phyloP scores from a whole-genome alignment of 192 early-diverging fungal species.

The Coemansia sp. region DNA sequence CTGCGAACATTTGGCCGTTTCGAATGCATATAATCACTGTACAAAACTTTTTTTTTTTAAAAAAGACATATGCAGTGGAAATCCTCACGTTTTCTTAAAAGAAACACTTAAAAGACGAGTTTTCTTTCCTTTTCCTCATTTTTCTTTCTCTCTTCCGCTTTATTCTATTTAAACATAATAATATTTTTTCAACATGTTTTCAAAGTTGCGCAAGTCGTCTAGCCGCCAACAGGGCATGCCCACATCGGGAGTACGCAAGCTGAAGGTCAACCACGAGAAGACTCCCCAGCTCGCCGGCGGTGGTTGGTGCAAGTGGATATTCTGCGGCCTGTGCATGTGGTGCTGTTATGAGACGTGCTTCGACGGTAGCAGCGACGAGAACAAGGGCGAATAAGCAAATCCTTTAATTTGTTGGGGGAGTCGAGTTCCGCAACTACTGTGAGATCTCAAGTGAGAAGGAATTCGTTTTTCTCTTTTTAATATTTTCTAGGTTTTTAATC shows the following conservation, averaged over 20 bases:
- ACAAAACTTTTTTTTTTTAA: too few relatives aligned
- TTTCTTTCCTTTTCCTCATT: neutral
- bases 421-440: too few relatives aligned
- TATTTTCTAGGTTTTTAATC: neutral
- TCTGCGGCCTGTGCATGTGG: neutral
- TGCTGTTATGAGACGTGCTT: neutral
- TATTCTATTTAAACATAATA: conserved; percentile 2
- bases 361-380: neutral
- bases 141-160: neutral
- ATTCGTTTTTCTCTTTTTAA: neutral
- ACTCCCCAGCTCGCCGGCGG: neutral
- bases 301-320: neutral
- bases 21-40: too few relatives aligned
- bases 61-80: too few relatives aligned
- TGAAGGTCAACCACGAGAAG: neutral
- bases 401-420: neutral
- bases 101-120: neutral
- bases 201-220: neutral
- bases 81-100: too few relatives aligned
- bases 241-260: too few relatives aligned
- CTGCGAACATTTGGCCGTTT: too few relatives aligned
- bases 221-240: neutral
- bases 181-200: neutral
- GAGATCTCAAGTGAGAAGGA: neutral
- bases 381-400: neutral